Percentiles rank a stretch among this genome's conserved stretches.
phyloP scores from a whole-genome alignment of 2,329 filamentous ascomycete species.

The Ophiostoma perfectum region DNA sequence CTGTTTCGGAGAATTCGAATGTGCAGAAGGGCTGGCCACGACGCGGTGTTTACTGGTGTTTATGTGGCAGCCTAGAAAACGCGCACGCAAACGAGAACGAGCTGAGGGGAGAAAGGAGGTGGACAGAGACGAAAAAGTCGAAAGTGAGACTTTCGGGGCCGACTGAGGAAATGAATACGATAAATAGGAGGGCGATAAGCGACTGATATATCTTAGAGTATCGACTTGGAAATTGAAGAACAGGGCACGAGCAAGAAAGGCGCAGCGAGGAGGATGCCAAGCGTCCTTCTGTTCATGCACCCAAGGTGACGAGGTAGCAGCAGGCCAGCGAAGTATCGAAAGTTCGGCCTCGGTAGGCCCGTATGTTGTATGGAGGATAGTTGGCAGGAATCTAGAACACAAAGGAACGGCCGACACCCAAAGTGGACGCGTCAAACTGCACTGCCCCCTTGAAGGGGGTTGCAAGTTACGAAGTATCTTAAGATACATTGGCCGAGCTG shows the following conservation, averaged over 20 bases:
- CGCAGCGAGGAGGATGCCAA: neutral
- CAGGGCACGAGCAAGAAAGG: neutral
- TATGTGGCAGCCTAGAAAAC: too few relatives aligned
- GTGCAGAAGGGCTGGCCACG: too few relatives aligned
- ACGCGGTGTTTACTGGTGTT: too few relatives aligned
- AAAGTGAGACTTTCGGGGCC: too few relatives aligned
- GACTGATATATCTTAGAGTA: neutral
- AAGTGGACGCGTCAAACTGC: conserved; percentile 7
- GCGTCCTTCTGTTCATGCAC: neutral
- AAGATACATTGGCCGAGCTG: neutral
- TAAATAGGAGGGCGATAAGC: too few relatives aligned
- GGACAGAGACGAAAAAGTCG: too few relatives aligned
- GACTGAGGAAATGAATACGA: too few relatives aligned
- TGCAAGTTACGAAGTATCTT: too few relatives aligned
- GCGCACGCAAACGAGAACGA: too few relatives aligned
- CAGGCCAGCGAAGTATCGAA: neutral
- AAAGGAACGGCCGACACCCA: neutral
- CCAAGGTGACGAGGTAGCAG: neutral
- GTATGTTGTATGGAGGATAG: neutral
- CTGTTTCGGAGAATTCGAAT: too few relatives aligned
- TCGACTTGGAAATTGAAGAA: neutral
- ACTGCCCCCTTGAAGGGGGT: neutral
- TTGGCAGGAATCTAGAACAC: conserved; percentile 4
- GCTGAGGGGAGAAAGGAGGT: too few relatives aligned
- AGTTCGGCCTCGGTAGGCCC: neutral